Evolutionary conservation across 176 grass and related monocot species (phyloP), one percentile per base, ranked within the genome.

Genomic region (Carex pumila): DNA sequence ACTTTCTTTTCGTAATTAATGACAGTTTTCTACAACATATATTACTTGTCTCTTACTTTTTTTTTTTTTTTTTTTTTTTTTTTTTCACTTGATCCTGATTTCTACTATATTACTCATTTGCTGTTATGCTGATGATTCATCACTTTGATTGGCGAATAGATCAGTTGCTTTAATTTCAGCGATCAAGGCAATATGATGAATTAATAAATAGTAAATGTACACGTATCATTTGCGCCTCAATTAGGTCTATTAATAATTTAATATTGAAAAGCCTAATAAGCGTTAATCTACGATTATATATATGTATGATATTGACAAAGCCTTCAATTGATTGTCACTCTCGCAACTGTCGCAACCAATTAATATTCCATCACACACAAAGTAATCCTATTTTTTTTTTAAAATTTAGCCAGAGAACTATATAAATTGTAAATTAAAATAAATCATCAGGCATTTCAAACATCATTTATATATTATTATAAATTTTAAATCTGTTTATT

Each of bases 401-500:
- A 50, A 22, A 45, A 45, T 45, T 45, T 21, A 49, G 49, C 4
- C 25, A 73, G 8, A 18, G 18, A 21, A 45, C 39, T 47, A 71
- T 47, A 71, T 18, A 47, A 71, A 43, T 64, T 64, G 10, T 29
- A 34, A 45, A 45, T 12, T 29, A 30, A 7, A 25, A 36, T 34
- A 34, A 14, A 63, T 14, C 32, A 61, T 6, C 13, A 31, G 25
- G 3, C 12, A 66, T 34, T 66, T 34, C 3, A 34, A 36, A 34
- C 30, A 32, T 34, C 12, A 66, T 15, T 60, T 34, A 34, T 34
- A 34, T n/a, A 45, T 31, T 37, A 37, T 34, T 67, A 68, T 41
- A 41, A 69, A 69, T 39, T 69, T 69, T 7, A 45, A 45, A 41
- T 71, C 19, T 25, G 3, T 75, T 76, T 95, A 93, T 74, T 89